Percentiles rank a stretch among this genome's conserved stretches.
These are phyloP conservation scores for Peronosclerospora sorghi DNA, from an alignment of 352 stramenopile species.

Conservation along the genomic window DNA sequence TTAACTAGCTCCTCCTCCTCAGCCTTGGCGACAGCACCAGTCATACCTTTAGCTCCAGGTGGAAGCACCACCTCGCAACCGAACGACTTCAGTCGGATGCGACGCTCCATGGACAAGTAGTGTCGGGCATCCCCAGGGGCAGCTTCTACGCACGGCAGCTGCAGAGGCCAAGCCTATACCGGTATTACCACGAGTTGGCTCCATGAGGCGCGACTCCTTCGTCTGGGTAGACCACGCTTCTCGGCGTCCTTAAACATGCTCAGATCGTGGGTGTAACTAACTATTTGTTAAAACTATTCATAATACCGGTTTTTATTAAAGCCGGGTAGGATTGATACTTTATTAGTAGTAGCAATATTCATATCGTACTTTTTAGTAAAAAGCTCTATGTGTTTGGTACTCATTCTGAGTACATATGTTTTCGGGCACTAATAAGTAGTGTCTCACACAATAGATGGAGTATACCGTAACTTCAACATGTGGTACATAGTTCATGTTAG, in stretches of 20 bases:
- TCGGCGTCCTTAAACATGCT: conserved; percentile 81
- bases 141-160: conserved; percentile 79
- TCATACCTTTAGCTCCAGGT: conserved; percentile 77
- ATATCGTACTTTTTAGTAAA: too few relatives aligned
- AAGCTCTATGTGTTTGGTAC: too few relatives aligned
- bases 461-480: too few relatives aligned
- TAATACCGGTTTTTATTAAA: too few relatives aligned
- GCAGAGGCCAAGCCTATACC: conserved; percentile 91
- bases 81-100: conserved; percentile 91
- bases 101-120: conserved; percentile 93
- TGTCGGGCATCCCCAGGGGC: conserved; percentile 93
- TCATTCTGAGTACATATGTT: too few relatives aligned
- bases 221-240: conserved; percentile 47
- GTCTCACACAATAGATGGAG: too few relatives aligned
- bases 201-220: conserved; percentile 84
- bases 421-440: too few relatives aligned
- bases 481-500: too few relatives aligned
- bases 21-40: conserved; percentile 62
- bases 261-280: too few relatives aligned
- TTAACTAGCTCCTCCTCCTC: conserved; percentile 69
- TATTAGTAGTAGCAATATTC: too few relatives aligned
- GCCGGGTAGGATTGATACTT: too few relatives aligned
- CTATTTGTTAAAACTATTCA: too few relatives aligned
- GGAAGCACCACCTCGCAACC: conserved; percentile 88
- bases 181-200: conserved; percentile 92